Conservation (phyloP, 208 protist species). For the Sergeia podlipaevii region DNA sequence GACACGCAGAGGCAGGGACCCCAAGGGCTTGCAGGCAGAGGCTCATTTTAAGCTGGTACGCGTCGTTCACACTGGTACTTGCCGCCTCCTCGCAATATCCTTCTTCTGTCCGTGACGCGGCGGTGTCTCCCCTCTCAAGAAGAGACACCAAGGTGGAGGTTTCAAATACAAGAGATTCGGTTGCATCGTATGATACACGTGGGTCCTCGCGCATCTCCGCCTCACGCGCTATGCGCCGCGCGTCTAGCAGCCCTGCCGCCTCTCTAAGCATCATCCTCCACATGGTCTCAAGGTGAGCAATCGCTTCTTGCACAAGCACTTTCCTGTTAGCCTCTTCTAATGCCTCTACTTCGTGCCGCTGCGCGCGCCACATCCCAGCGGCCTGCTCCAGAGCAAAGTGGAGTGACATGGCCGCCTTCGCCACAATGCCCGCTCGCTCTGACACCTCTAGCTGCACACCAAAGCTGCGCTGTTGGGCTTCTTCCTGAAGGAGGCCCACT, state of each 20-base stretch:
- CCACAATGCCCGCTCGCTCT: constrained; percentile 13
- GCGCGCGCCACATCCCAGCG: constrained; percentile 23
- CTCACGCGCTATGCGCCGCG: constrained; percentile 43
- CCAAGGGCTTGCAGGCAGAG: constrained; percentile 40
- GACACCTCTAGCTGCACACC: constrained; percentile 33
- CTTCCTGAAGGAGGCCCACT: constrained; percentile 18
- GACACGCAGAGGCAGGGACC: constrained; percentile 14
- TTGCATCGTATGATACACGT: constrained; percentile 54
- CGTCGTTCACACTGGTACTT: neutral
- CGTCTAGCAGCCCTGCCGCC: constrained; percentile 3
- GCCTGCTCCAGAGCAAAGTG: constrained; percentile 37
- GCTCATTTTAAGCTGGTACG: constrained; percentile 22
- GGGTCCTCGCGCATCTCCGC: constrained; percentile 34
- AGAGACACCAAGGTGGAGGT: neutral
- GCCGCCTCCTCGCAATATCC: neutral
- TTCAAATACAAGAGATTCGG: constrained; percentile 17
- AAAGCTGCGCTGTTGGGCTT: constrained; percentile 21
- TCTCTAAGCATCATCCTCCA: too few relatives aligned
- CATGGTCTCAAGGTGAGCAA: too few relatives aligned
- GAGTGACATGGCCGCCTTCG: constrained; percentile 21
- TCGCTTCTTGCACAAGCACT: constrained; percentile 28
- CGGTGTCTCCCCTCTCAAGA: neutral
- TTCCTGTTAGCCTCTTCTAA: constrained; percentile 34
- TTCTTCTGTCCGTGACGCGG: neutral
- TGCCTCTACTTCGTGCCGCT: constrained; percentile 26